These are phyloP conservation scores for Mangifera indica DNA, from an alignment of 345 rosid genomes.

Conservation along the genomic window DNA sequence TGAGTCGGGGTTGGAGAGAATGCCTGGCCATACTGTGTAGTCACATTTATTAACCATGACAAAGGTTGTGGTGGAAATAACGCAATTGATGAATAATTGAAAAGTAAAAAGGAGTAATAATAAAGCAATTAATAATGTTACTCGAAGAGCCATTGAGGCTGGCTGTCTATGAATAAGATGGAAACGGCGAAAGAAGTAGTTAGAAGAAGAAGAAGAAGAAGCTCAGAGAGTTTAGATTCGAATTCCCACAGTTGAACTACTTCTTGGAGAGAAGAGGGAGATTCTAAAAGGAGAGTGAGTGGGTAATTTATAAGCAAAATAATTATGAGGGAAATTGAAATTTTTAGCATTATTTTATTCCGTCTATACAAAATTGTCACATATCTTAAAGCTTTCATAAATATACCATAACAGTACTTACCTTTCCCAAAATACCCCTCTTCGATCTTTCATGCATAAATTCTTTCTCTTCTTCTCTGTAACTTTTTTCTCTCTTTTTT, in stretches of 20 bases:
- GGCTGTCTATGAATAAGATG: not conserved
- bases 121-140: constrained; percentile 24
- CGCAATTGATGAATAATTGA: constrained; percentile 23
- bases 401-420: too few species aligned
- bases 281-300: not conserved
- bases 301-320: too few species aligned
- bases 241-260: constrained; percentile 21
- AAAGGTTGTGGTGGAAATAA: constrained; percentile 61
- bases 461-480: too few species aligned
- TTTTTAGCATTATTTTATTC: too few species aligned
- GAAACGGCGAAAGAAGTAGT: constrained; percentile 1
- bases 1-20: constrained; percentile 69
- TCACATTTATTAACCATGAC: constrained; percentile 65
- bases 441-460: too few species aligned
- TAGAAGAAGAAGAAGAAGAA: constrained; percentile 15
- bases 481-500: too few species aligned
- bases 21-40: constrained; percentile 86
- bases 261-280: not conserved
- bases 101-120: constrained; percentile 11
- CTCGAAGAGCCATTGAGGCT: constrained; percentile 44
- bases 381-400: too few species aligned
- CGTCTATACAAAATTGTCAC: too few species aligned
- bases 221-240: too few species aligned
- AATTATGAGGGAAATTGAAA: too few species aligned
- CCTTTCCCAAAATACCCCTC: too few species aligned